phyloP scores from a whole-genome alignment of 2,329 filamentous ascomycete species.

The Nakataea oryzae region DNA sequence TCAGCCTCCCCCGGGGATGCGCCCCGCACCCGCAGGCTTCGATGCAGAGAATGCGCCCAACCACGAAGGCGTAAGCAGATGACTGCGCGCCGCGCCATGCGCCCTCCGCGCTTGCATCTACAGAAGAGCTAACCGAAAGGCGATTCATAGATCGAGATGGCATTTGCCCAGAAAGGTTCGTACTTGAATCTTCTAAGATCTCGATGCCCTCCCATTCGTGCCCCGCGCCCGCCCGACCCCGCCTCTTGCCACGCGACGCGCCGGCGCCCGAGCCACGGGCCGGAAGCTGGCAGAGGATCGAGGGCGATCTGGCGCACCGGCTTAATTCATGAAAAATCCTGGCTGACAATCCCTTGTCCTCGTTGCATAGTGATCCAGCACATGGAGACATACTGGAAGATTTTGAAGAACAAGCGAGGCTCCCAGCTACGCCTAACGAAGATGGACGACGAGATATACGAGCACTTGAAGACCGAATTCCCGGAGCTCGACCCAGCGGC shows the following conservation, averaged over 20 bases:
- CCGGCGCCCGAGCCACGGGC: not conserved
- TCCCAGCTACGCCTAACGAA: constrained; percentile 86
- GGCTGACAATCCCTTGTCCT: not conserved
- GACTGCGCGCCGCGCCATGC: constrained; percentile 1
- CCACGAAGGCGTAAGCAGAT: constrained; percentile 42
- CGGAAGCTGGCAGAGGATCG: not conserved
- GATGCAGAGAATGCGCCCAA: constrained; percentile 45
- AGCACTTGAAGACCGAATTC: constrained; percentile 78
- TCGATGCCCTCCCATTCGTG: not conserved
- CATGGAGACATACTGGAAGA: constrained; percentile 93
- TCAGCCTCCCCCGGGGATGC: constrained; percentile 1
- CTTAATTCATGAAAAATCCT: not conserved
- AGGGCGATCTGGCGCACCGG: not conserved
- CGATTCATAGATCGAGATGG: constrained; percentile 80
- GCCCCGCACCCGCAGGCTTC: constrained; percentile 39
- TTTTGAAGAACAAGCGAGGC: constrained; percentile 83
- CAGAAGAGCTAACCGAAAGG: not conserved
- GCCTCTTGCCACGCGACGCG: not conserved
- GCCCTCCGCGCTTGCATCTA: not conserved
- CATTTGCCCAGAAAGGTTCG: constrained; percentile 91
- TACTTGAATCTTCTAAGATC: constrained; percentile 8
- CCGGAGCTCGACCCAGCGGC: constrained; percentile 81
- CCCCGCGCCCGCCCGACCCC: not conserved
- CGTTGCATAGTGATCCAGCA: constrained; percentile 67
- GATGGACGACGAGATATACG: constrained; percentile 88